Evolutionary conservation across 2,329 filamentous ascomycete species (phyloP), one percentile per base, ranked within the genome.

Genomic region (Aspergillus bombycis): DNA sequence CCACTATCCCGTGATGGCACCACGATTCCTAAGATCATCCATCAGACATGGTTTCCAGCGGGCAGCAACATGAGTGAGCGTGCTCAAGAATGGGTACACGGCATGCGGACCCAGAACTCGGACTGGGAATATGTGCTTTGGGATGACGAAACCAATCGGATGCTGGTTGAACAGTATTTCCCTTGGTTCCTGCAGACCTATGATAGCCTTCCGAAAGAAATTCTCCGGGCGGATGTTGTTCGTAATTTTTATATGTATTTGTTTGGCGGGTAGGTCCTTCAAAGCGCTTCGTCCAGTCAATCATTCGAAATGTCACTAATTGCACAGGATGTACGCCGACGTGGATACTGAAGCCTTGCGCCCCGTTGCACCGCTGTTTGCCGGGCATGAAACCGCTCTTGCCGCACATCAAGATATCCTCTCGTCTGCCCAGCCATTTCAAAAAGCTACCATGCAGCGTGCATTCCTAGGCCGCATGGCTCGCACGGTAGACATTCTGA

Each of bases 121-220:
- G 66, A 66, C 45, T 70, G 68, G 68, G 68, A 70, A 46, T 70
- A 68, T 46, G 66, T 70, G 9, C 68, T 70, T 9, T 70, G 68
- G 68, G 68, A 70, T 26, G 65, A 70, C 30, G 59, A 67, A 61
- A 68, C 63, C 0, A 63, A 70, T 19, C 63, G 65, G 14, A 41
- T 64, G 45, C 61, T 70, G 11, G 68, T 70, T 16, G 55, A 64
- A 45, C 28, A 61, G 32, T 56, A 68, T 34, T 70, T 66, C 8
- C 68, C 68, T 2, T 70, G 68, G 68, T 68, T 70, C 14, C 55
- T 68, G 26, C 57, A 67, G 16, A 59, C 62, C 4, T 70, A 70
- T 11, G 30, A 34, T 4, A 43, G 57, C 6, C 54, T 70, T n/a
- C 68, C 68, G n/a, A 57, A 65, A 41, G 68, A 70, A 43, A 70